Evolutionary conservation across 2,329 filamentous ascomycete genomes (phyloP), one percentile per base, ranked within the genome.

Genomic region (Dendrostoma leiphaemia): DNA sequence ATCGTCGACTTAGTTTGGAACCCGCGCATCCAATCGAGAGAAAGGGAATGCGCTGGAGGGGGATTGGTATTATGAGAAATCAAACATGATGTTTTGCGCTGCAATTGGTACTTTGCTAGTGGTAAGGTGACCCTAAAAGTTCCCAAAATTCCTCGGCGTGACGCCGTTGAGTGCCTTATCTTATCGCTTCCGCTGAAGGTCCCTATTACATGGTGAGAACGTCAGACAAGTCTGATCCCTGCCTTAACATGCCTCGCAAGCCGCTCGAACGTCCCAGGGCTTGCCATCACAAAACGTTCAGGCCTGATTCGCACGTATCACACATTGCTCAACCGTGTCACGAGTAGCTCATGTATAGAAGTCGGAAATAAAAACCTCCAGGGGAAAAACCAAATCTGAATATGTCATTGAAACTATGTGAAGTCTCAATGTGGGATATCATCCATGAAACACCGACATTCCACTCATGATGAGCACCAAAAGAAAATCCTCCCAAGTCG

Each of bases 11-110:
- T 21, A 28, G 35, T 34, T n/a, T n/a, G n/a, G 40, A 46, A 58
- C 54, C 58, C 45, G 56, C 61, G 62, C 64, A 66, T 67, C 53
- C 62, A 65, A 63, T 65, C 58, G 65, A 32, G 23, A 31, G 10
- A 19, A 28, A 17, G 19, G 26, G 50, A 38, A 26, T 37, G 48
- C 51, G 49, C 51, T 44, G 37, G 51, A n/a, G 13, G 21, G 10
- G 19, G 28, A 8, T 19, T 10, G 28, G 7, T 17, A 21, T 34
- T 41, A 43, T 8, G 46, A 49, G 34, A 9, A 28, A 23, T 40
- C 47, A 28, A 49, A 37, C 47, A 49, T 49, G 47, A 28, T 40
- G 47, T 19, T 41, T 23, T 37, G 46, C 28, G 31, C 17, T 23
- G 21, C 31, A 32, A 15, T 26, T 24, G 21, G n/a, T 17, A 8